phyloP scores from a whole-genome alignment of 2,329 filamentous ascomycete species.

The Sporothrix brunneoviolacea region DNA sequence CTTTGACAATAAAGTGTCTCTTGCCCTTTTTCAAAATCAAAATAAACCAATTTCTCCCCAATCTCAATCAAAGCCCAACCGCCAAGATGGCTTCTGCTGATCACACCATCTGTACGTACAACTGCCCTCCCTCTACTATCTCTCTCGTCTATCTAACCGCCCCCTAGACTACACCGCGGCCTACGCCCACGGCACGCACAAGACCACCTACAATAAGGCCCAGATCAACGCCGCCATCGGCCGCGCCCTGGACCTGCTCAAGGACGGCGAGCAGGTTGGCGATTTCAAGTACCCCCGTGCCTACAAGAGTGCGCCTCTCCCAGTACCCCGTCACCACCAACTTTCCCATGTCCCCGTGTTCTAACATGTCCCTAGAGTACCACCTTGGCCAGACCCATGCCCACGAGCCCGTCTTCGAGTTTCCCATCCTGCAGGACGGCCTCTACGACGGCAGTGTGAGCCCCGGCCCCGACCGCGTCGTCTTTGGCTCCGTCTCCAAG shows the following conservation, averaged over 20 bases:
- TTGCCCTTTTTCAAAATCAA: not conserved
- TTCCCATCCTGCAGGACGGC: constrained; percentile 13
- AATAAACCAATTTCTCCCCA: not conserved
- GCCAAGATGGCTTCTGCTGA: constrained; percentile 4
- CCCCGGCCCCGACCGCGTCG: constrained; percentile 14
- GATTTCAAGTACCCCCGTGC: constrained; percentile 13
- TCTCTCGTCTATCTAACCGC: not conserved
- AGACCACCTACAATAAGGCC: constrained; percentile 8
- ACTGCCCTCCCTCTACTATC: not conserved
- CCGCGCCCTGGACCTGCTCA: constrained; percentile 10
- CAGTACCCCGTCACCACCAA: not conserved
- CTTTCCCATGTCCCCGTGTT: not conserved
- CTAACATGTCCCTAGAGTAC: constrained; percentile 2
- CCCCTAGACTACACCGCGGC: constrained; percentile 12
- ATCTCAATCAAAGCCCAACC: not conserved
- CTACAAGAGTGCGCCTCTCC: constrained; percentile 7
- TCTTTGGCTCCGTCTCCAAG: constrained; percentile 17
- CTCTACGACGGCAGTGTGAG: constrained; percentile 10
- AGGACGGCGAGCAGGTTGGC: constrained; percentile 14
- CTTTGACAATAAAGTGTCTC: too few relatives aligned
- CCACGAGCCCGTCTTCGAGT: constrained; percentile 15
- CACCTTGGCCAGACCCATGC: constrained; percentile 6
- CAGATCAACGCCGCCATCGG: constrained; percentile 12
- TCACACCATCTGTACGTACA: constrained; percentile 7
- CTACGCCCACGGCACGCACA: constrained; percentile 12